phyloP scores from a whole-genome alignment of 139 green algal genomes.

The Chlorella vulgaris region DNA sequence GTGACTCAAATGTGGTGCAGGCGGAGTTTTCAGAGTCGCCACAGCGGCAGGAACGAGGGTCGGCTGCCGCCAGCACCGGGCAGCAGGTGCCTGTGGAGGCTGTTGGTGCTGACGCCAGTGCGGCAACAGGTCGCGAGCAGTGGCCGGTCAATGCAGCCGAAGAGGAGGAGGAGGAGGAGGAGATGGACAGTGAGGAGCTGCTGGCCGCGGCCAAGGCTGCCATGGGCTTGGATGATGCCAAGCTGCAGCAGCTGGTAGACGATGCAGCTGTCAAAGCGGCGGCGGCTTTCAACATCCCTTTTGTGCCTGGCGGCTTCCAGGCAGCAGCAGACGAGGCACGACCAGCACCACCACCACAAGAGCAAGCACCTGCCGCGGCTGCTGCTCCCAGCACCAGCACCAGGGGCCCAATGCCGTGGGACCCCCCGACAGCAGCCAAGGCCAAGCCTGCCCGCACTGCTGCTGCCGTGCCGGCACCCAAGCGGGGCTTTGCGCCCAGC shows the following conservation, averaged over 20 bases:
- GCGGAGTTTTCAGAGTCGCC: slow-evolving; percentile 1
- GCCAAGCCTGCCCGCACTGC: neutral
- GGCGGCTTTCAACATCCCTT: neutral
- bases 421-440: neutral
- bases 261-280: neutral
- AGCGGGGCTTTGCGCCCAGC: neutral
- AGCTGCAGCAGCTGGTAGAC: slow-evolving; percentile 4
- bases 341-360: neutral
- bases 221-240: neutral
- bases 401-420: neutral
- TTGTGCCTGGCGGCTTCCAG: neutral
- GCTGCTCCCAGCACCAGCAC: neutral
- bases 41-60: neutral
- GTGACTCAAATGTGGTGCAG: neutral
- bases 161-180: too few relatives aligned
- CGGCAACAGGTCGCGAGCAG: too few relatives aligned
- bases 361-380: neutral
- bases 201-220: neutral
- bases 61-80: neutral
- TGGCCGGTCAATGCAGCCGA: too few relatives aligned
- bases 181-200: slow-evolving; percentile 11
- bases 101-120: neutral
- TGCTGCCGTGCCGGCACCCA: neutral
- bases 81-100: neutral
- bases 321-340: neutral